Evolutionary conservation across 2,329 filamentous ascomycete genomes (phyloP).

Genomic region (Huntiella abstrusa): DNA sequence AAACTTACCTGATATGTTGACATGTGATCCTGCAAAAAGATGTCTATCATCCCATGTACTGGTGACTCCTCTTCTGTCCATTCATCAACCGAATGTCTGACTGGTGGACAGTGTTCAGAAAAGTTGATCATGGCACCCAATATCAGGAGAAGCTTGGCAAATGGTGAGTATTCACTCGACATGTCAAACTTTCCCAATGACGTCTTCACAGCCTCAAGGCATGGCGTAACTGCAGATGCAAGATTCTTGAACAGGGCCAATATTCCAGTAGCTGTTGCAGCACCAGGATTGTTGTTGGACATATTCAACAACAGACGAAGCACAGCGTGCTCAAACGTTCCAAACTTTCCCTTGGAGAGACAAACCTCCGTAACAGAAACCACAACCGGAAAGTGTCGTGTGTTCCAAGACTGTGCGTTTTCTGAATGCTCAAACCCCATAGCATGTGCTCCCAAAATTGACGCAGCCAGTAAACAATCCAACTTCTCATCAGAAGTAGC

Average conservation of each 20-base stretch:
- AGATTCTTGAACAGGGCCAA: slow-evolving; percentile 32
- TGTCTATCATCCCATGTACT: slow-evolving; percentile 38
- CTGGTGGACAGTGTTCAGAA: slow-evolving; percentile 53
- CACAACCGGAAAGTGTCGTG: slow-evolving; percentile 31
- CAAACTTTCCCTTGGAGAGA: slow-evolving; percentile 21
- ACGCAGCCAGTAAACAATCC: slow-evolving; percentile 18
- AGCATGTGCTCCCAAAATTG: slow-evolving; percentile 36
- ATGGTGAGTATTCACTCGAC: slow-evolving; percentile 22
- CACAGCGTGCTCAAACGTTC: slow-evolving; percentile 26
- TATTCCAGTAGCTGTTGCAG: slow-evolving; percentile 52
- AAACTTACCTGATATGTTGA: slow-evolving; percentile 47
- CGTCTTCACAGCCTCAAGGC: slow-evolving; percentile 29
- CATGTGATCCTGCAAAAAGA: slow-evolving; percentile 50
- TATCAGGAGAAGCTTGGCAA: slow-evolving; percentile 59
- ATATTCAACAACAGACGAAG: slow-evolving; percentile 65
- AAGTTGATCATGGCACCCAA: slow-evolving; percentile 78
- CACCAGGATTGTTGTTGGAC: slow-evolving; percentile 58
- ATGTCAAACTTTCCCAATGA: slow-evolving; percentile 31
- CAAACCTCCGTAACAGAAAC: slow-evolving; percentile 27
- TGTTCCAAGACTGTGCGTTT: slow-evolving; percentile 26
- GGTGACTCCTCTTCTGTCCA: slow-evolving; percentile 21
- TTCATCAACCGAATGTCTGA: slow-evolving; percentile 25
- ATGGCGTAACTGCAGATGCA: slow-evolving; percentile 29
- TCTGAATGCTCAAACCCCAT: slow-evolving; percentile 27
- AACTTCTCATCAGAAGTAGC: slow-evolving; percentile 9